phyloP scores from a whole-genome alignment of 1,284 basidiomycete genomes.

The Sanghuangporus sanghuang region DNA sequence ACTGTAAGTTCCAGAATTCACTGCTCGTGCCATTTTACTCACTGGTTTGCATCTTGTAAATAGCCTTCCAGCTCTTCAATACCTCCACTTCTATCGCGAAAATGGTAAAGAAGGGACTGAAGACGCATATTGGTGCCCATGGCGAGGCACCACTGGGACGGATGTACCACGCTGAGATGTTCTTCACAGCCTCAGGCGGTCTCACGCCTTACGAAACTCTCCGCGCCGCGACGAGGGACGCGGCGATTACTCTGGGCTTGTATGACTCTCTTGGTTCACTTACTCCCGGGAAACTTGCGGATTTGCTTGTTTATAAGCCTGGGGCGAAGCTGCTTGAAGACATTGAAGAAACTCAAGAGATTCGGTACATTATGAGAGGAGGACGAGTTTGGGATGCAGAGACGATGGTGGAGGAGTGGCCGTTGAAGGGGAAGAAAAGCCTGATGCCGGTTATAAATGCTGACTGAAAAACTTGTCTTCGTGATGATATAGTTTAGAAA shows the following conservation, averaged over 20 bases:
- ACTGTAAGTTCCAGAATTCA: constrained; percentile 38
- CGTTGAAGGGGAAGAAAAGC: constrained; percentile 50
- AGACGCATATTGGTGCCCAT: constrained; percentile 65
- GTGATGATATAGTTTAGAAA: neutral
- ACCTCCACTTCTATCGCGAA: constrained; percentile 61
- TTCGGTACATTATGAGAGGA: constrained; percentile 52
- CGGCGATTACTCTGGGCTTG: constrained; percentile 60
- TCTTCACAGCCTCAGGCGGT: constrained; percentile 56
- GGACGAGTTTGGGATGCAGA: constrained; percentile 63
- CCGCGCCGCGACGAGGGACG: constrained; percentile 59
- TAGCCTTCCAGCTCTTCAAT: constrained; percentile 63
- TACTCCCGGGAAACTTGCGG: constrained; percentile 59
- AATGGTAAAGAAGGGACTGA: constrained; percentile 58
- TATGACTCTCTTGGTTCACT: constrained; percentile 56
- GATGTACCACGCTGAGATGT: constrained; percentile 73
- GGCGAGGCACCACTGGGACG: constrained; percentile 68
- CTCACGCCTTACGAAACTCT: constrained; percentile 47
- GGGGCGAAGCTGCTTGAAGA: constrained; percentile 50
- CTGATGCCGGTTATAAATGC: constrained; percentile 54
- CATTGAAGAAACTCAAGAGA: constrained; percentile 43
- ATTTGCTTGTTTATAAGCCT: constrained; percentile 58
- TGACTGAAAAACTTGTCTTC: constrained; percentile 32
- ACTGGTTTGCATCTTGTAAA: neutral
- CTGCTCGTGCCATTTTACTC: neutral
- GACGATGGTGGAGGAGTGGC: constrained; percentile 66